These are phyloP conservation scores for Martiniozyma asiatica DNA, from an alignment of 1,139 yeast species.

Conservation along the genomic window DNA sequence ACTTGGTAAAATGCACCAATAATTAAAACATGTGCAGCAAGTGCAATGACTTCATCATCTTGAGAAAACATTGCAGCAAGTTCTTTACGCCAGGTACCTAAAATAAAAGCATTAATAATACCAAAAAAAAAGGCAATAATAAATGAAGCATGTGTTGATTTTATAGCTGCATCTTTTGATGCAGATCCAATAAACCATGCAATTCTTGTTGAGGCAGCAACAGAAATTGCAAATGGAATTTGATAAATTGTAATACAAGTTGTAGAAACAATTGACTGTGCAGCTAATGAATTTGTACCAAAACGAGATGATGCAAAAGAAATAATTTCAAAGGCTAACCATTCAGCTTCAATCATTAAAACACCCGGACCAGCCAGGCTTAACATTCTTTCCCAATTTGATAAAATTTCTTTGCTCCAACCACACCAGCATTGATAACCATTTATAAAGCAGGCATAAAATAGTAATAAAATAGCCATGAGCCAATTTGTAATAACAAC, in stretches of 20 bases:
- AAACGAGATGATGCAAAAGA: constrained; percentile 51
- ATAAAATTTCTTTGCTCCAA: constrained; percentile 29
- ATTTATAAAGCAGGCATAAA: constrained; percentile 34
- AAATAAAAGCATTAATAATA: constrained; percentile 18
- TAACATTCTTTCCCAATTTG: constrained; percentile 41
- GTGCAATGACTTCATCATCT: constrained; percentile 34
- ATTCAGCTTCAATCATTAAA: constrained; percentile 55
- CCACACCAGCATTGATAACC: constrained; percentile 52
- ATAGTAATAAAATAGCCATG: constrained; percentile 40
- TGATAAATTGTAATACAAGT: constrained; percentile 60
- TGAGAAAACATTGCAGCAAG: constrained; percentile 40
- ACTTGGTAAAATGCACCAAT: constrained; percentile 50
- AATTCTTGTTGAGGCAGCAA: constrained; percentile 64
- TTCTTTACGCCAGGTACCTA: constrained; percentile 28
- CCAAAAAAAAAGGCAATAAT: constrained; percentile 34
- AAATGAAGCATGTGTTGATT: constrained; percentile 31
- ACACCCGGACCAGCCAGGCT: constrained; percentile 49
- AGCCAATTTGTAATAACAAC: constrained; percentile 61
- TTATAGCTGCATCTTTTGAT: constrained; percentile 36
- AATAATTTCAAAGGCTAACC: constrained; percentile 57
- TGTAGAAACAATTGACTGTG: constrained; percentile 62
- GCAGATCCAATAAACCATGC: constrained; percentile 76
- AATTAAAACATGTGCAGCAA: constrained; percentile 41
- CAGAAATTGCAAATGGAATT: constrained; percentile 62
- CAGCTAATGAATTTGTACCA: constrained; percentile 58